phyloP scores from a whole-genome alignment of 768 basidiomycete species.

The Suillus spraguei region DNA sequence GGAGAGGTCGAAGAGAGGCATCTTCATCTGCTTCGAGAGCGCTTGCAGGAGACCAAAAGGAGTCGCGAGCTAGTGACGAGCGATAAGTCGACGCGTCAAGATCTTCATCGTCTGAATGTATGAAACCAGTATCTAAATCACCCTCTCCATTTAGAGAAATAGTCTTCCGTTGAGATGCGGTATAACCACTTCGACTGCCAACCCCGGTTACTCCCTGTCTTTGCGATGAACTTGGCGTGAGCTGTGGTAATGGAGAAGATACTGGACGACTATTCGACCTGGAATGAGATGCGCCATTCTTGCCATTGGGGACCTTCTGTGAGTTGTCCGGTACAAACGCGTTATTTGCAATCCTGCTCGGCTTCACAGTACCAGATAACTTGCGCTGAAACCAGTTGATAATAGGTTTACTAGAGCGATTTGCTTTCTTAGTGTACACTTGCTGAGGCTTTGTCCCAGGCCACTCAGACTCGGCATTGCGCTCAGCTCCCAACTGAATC shows the following conservation, averaged over 20 bases:
- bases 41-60: conserved; percentile 79
- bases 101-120: conserved; percentile 38
- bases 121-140: conserved; percentile 41
- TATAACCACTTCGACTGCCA: conserved; percentile 16
- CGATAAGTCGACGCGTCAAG: conserved; percentile 51
- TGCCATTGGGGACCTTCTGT: conserved; percentile 20
- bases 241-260: conserved; percentile 32
- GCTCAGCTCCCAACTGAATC: conserved; percentile 16
- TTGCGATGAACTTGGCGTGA: conserved; percentile 22
- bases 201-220: conserved; percentile 25
- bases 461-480: conserved; percentile 21
- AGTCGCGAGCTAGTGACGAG: conserved; percentile 69
- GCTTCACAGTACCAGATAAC: conserved; percentile 66
- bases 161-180: conserved; percentile 49
- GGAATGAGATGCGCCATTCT: conserved; percentile 18
- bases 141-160: conserved; percentile 68
- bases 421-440: conserved; percentile 56
- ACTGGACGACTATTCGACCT: conserved; percentile 30
- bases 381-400: conserved; percentile 92
- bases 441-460: conserved; percentile 34
- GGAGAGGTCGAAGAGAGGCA: conserved; percentile 87
- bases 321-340: conserved; percentile 13
- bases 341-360: conserved; percentile 49
- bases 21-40: conserved; percentile 90
- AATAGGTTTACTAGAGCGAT: conserved; percentile 80